Base-by-base conservation (phyloP, 2,329 filamentous ascomycete genomes). In the Leptoxyphium fumago region DNA sequence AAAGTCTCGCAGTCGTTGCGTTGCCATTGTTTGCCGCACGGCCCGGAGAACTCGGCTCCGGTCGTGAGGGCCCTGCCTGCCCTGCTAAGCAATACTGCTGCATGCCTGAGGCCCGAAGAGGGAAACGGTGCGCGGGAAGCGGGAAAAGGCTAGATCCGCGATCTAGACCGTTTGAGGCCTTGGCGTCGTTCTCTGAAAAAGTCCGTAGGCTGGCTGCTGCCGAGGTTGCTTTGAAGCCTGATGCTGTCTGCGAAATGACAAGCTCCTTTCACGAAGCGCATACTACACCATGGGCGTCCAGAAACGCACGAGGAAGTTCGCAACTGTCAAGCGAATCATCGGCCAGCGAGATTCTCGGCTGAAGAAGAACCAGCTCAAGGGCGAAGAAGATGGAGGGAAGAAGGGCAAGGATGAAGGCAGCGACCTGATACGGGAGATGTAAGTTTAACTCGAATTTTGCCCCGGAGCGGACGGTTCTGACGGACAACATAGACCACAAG, bases 251-350 rank as follows among this genome's bases (percentile, higher is more conserved):
- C 21, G 21, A 26, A 26, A 4, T 7, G 21, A 26, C 21, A 7
- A 26, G 21, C 21, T 26, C 21, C 21, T 26, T 3, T 7, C 21
- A 26, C 21, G 21, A 26, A 26, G 21, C 21, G 21, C 21, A 38
- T n/a, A n/a, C 9, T 15, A 28, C 44, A 54, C 4, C 30, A 95
- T 95, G 89, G 88, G 87, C 66, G 77, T 87, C 54, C 77, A 80
- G 50, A 94, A 94, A 71, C 85, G 80, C 63, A 94, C 85, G 43
- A 80, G 88, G 69, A 95, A 95, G 70, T 96, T 94, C 63, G 89
- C 79, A 30, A 52, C 77, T 65, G 78, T 87, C 59, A 93, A 94
- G 70, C 74, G 85, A 54, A 70, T 94, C 43, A 87, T 95, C 54
- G 80, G 84, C 41, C 78, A 83, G 58, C 77, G 79, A 46, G 88